Percentiles rank a stretch among this genome's conserved stretches.
Evolutionary conservation across 1,284 basidiomycete species (phyloP).

Genomic region (Gastroboletus turbinatus): DNA sequence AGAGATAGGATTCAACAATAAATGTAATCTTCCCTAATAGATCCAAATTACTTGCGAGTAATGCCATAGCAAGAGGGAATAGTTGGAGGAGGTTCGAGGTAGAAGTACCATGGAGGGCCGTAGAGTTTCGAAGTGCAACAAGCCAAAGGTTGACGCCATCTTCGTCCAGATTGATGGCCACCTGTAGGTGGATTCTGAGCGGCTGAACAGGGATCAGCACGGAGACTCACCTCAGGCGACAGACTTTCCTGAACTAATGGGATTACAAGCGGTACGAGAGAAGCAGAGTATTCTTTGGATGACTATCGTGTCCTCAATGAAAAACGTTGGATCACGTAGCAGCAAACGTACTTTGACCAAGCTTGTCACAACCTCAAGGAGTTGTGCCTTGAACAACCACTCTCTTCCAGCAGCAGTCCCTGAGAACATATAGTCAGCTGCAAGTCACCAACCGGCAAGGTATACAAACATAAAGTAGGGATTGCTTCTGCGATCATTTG

Average conservation of each 20-base stretch:
- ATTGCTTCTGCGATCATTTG: conserved; percentile 66
- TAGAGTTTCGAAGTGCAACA: conserved; percentile 68
- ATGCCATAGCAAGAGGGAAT: conserved; percentile 60
- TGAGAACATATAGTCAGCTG: conserved; percentile 12
- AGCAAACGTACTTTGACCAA: conserved; percentile 58
- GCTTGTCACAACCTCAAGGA: conserved; percentile 73
- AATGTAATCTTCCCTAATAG: conserved; percentile 64
- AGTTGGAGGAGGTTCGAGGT: conserved; percentile 65
- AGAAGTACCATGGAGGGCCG: conserved; percentile 48
- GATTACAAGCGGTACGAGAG: conserved; percentile 61
- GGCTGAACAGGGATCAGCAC: not conserved
- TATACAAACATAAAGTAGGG: conserved; percentile 70
- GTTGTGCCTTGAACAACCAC: conserved; percentile 75
- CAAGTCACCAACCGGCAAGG: not conserved
- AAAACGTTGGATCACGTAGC: not conserved
- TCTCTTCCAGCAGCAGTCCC: conserved; percentile 72
- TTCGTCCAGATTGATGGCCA: conserved; percentile 72
- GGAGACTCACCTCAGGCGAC: conserved; percentile 51
- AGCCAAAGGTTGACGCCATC: conserved; percentile 81
- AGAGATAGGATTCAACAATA: conserved; percentile 80
- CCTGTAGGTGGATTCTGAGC: conserved; percentile 40
- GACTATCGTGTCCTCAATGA: conserved; percentile 43
- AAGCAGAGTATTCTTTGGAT: conserved; percentile 56
- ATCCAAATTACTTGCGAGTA: conserved; percentile 74
- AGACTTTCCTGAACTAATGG: conserved; percentile 79